These are phyloP conservation scores for Chaetomium tenue DNA, from an alignment of 495 filamentous ascomycete species.

Conservation along the genomic window DNA sequence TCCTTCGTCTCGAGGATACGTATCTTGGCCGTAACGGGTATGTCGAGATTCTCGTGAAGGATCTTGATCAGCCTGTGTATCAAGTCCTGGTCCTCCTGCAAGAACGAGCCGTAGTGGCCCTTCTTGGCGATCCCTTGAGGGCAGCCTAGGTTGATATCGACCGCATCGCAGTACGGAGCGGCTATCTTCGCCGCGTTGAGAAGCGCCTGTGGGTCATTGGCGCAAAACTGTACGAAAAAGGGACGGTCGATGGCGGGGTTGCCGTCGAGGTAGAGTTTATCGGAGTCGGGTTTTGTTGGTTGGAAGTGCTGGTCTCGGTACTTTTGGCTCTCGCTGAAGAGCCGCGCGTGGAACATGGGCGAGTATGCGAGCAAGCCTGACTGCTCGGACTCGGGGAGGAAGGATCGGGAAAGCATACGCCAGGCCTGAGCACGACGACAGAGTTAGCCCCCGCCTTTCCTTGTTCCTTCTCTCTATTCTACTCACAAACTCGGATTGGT, in stretches of 20 bases:
- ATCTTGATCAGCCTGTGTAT: constrained; percentile 76
- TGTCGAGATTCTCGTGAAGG: constrained; percentile 64
- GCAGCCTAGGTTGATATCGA: constrained; percentile 97
- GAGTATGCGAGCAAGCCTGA: constrained; percentile 74
- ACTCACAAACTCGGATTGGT: constrained; percentile 92
- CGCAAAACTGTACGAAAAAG: constrained; percentile 94
- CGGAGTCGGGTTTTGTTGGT: constrained; percentile 43
- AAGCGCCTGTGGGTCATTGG: constrained; percentile 78
- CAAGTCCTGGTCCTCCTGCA: constrained; percentile 88
- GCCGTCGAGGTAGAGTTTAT: constrained; percentile 70
- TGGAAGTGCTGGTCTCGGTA: constrained; percentile 79
- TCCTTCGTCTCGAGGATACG: constrained; percentile 84
- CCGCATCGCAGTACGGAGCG: constrained; percentile 83
- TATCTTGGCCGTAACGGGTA: constrained; percentile 95
- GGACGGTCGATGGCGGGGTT: constrained; percentile 80
- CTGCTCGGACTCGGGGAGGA: constrained; percentile 62
- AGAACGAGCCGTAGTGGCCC: constrained; percentile 88
- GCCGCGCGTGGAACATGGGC: constrained; percentile 90
- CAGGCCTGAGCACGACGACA: constrained; percentile 63
- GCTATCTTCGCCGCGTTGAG: constrained; percentile 73
- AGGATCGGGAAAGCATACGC: constrained; percentile 91
- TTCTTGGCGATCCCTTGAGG: constrained; percentile 90
- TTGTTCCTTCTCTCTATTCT: no score
- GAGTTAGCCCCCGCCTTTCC: constrained; percentile 17
- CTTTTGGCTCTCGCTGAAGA: constrained; percentile 71